These are phyloP conservation scores for Flaveria linearis DNA, from an alignment of 129 eudicot species.

Conservation along the genomic window DNA sequence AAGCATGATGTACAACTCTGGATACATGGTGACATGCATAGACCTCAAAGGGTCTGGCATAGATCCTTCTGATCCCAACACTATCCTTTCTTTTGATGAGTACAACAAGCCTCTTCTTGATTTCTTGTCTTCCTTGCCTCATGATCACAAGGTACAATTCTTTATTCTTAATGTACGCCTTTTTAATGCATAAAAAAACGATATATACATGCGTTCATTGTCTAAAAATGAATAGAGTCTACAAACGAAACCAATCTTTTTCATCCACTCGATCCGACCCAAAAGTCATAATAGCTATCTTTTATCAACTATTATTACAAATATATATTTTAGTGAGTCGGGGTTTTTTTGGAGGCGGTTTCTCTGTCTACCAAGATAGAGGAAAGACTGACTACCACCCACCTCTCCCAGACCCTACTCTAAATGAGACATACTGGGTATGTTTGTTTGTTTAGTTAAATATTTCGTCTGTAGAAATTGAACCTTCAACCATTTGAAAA, in stretches of 20 bases:
- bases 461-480: no score
- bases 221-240: not conserved
- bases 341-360: no score
- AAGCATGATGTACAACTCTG: slow-evolving; percentile 47
- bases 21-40: slow-evolving; percentile 49
- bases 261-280: not conserved
- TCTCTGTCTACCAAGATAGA: no score
- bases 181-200: not conserved
- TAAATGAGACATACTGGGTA: no score
- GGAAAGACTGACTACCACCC: no score
- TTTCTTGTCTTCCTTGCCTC: slow-evolving; percentile 42
- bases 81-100: slow-evolving; percentile 42
- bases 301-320: slow-evolving; percentile 7
- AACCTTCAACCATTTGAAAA: no score
- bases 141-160: slow-evolving; percentile 43
- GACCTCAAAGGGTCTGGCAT: slow-evolving; percentile 54
- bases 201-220: not conserved
- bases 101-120: slow-evolving; percentile 48
- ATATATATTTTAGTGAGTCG: not conserved
- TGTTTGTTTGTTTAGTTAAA: no score
- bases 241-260: not conserved
- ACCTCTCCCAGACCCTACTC: no score
- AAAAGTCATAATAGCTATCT: not conserved
- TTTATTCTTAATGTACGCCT: not conserved
- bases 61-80: slow-evolving; percentile 42